Conservation (phyloP, 106 monocot genomes). For the Posidonia australis region DNA sequence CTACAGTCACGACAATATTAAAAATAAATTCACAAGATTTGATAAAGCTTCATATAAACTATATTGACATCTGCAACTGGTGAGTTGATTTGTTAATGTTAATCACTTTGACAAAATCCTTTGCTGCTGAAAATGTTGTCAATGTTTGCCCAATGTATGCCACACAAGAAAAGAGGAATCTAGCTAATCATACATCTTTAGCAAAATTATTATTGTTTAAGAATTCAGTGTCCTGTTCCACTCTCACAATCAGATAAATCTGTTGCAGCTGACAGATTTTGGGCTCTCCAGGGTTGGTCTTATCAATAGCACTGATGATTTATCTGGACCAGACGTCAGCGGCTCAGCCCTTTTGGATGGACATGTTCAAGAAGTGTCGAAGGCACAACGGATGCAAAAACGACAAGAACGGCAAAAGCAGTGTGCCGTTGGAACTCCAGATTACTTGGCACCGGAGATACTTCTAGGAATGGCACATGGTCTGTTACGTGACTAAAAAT, state of each 20-base stretch:
- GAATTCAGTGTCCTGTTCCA: neutral
- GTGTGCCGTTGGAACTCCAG: conserved; percentile 89
- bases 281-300: conserved; percentile 98
- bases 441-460: conserved; percentile 98
- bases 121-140: too few relatives aligned
- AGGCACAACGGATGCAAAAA: conserved; percentile 43
- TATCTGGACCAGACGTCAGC: conserved; percentile 94
- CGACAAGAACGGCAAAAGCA: conserved; percentile 80
- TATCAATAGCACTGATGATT: conserved; percentile 95
- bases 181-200: neutral
- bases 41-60: too few relatives aligned
- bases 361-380: conserved; percentile 18
- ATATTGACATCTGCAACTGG: too few relatives aligned
- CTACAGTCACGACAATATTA: too few relatives aligned
- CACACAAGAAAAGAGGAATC: too few relatives aligned
- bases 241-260: neutral
- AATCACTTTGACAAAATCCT: too few relatives aligned
- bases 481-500: conserved; percentile 19
- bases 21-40: too few relatives aligned
- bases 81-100: too few relatives aligned
- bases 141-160: too few relatives aligned
- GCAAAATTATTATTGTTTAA: neutral
- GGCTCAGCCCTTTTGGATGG: conserved; percentile 36
- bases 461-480: conserved; percentile 93
- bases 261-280: conserved; percentile 93